Evolutionary conservation across 768 basidiomycete genomes (phyloP).

Genomic region (Antrodiella citrinella): DNA sequence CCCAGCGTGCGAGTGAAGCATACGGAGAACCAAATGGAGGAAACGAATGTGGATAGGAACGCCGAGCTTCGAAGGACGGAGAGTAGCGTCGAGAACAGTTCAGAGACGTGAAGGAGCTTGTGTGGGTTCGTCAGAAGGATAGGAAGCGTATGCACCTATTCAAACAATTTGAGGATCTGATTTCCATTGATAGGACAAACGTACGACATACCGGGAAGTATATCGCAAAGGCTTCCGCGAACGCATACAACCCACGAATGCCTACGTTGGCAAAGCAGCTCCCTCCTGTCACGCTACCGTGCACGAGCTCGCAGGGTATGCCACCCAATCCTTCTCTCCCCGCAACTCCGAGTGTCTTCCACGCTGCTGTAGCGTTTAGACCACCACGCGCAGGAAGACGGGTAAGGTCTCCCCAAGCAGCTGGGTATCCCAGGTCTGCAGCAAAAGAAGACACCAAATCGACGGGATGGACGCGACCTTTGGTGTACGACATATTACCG

Average conservation of each 20-base stretch:
- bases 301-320: conserved; percentile 69
- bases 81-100: conserved; percentile 32
- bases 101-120: conserved; percentile 37
- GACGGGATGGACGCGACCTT: conserved; percentile 29
- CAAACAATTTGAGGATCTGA: not conserved
- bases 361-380: conserved; percentile 36
- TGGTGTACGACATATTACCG: conserved; percentile 53
- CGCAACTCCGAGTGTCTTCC: conserved; percentile 48
- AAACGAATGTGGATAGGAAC: conserved; percentile 67
- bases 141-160: conserved; percentile 64
- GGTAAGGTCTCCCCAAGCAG: conserved; percentile 55
- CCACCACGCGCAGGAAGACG: conserved; percentile 60
- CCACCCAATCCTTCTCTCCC: conserved; percentile 54
- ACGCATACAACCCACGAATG: conserved; percentile 47
- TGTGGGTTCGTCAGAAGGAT: conserved; percentile 51
- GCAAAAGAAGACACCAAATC: conserved; percentile 40
- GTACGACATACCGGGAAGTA: conserved; percentile 58
- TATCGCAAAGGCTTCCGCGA: conserved; percentile 53
- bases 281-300: conserved; percentile 44
- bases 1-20: conserved; percentile 63
- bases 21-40: conserved; percentile 61
- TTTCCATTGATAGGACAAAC: too few relatives aligned
- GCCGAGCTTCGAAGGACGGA: conserved; percentile 56
- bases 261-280: conserved; percentile 55
- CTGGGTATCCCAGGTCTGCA: conserved; percentile 47